Evolutionary conservation across 495 filamentous ascomycete species (phyloP).

Genomic region (Trichoderma gamsii): DNA sequence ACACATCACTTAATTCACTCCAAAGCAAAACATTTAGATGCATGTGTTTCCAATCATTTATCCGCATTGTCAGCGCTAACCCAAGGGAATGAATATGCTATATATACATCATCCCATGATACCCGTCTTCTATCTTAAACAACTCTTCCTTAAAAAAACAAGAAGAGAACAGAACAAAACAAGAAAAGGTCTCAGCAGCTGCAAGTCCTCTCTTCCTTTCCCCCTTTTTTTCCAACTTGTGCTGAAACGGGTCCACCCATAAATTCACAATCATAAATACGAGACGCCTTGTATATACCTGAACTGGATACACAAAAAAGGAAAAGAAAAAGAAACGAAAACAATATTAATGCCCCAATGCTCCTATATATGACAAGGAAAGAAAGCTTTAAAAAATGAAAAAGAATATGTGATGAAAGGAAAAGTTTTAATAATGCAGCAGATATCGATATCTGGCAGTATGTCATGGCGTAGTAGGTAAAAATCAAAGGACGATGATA

Average conservation of each 20-base stretch:
- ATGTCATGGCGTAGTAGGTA: not conserved
- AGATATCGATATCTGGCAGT: not conserved
- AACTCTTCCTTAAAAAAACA: not conserved
- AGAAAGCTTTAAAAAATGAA: not conserved
- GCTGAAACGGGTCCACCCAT: not conserved
- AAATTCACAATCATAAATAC: conserved; percentile 8
- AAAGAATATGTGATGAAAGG: no score
- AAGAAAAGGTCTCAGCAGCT: not conserved
- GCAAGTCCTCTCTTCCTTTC: not conserved
- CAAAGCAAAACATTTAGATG: not conserved
- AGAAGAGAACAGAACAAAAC: not conserved
- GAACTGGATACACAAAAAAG: not conserved
- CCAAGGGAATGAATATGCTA: not conserved
- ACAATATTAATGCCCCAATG: conserved; percentile 13
- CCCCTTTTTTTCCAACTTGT: not conserved
- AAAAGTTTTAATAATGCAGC: not conserved
- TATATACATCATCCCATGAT: not conserved
- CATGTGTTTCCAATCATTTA: not conserved
- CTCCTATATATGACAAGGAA: not conserved
- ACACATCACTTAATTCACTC: not conserved
- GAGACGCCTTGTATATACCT: conserved; percentile 12
- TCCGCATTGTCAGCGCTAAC: not conserved
- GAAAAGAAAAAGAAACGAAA: not conserved
- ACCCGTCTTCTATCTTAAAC: not conserved
- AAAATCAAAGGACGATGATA: not conserved